A percentile compares a stretch with the other conserved stretches of the same genome.
Conservation (phyloP, 257 asterid species). For the Euphrasia confusa region DNA sequence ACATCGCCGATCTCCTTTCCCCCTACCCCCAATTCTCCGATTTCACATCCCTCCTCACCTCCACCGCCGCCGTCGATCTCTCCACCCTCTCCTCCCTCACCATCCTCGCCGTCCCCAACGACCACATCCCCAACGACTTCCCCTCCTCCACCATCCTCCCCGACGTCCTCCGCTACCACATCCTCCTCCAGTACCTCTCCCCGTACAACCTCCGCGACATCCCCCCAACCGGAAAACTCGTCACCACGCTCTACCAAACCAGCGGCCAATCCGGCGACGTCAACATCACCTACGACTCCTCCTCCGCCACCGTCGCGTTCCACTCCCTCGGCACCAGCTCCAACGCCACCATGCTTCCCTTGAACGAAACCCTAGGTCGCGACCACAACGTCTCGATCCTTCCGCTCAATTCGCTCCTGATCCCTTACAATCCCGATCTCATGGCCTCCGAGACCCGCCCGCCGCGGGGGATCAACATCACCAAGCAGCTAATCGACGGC, state of each 20-base stretch:
- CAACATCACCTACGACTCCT: conserved; percentile 51
- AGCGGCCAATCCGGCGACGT: conserved; percentile 68
- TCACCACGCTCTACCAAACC: conserved; percentile 68
- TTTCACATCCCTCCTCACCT: conserved; percentile 54
- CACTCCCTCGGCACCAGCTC: conserved; percentile 41
- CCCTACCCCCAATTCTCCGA: conserved; percentile 54
- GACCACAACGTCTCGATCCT: conserved; percentile 52
- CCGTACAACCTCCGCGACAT: conserved; percentile 51
- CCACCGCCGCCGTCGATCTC: conserved; percentile 73
- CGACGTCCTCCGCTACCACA: conserved; percentile 79
- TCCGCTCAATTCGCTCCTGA: conserved; percentile 42
- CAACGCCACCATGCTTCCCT: conserved; percentile 64
- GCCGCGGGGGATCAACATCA: conserved; percentile 70
- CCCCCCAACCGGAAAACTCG: conserved; percentile 52
- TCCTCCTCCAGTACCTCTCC: conserved; percentile 69
- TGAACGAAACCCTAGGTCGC: conserved; percentile 37
- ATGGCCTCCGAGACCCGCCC: conserved; percentile 87
- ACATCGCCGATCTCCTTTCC: conserved; percentile 53
- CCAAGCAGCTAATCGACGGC: conserved; percentile 67
- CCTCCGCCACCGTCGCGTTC: conserved; percentile 38
- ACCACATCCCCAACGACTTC: conserved; percentile 38
- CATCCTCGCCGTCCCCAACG: conserved; percentile 64
- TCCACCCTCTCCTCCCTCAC: conserved; percentile 51
- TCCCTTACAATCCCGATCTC: conserved; percentile 56
- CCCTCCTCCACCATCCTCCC: conserved; percentile 44